These are phyloP conservation scores for Lippia alba DNA, from an alignment of 305 asterid species.

Conservation along the genomic window DNA sequence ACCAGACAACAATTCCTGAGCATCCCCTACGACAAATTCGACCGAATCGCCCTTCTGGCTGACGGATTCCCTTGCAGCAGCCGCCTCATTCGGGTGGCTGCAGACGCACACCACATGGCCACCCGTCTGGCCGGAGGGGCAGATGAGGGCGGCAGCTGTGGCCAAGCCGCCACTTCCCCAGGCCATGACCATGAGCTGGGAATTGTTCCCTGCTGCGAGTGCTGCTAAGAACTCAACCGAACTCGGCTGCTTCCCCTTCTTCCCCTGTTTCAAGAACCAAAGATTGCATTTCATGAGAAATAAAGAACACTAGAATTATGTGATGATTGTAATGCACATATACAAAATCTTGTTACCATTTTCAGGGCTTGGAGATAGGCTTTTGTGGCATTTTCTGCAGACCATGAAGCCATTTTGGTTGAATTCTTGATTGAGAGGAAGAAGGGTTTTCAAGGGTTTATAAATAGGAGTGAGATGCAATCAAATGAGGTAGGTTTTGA, in stretches of 20 bases:
- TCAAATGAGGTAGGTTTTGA: neutral
- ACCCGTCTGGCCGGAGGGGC: neutral
- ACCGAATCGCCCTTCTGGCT: neutral
- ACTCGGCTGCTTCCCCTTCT: constrained; percentile 2
- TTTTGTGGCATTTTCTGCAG: constrained; percentile 11
- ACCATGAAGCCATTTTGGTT: neutral
- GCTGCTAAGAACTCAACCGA: constrained; percentile 6
- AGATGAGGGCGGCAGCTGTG: neutral
- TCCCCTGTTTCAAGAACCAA: neutral
- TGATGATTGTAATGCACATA: no score
- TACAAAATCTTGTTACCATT: neutral
- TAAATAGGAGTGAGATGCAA: neutral
- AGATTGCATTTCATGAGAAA: no score
- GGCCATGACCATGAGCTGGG: constrained; percentile 17
- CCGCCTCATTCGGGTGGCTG: neutral
- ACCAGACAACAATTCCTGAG: neutral
- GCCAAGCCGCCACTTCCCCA: neutral
- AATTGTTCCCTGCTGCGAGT: constrained; percentile 11
- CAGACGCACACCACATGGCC: neutral
- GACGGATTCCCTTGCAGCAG: neutral
- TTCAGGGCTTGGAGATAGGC: constrained; percentile 17
- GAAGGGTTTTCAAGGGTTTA: neutral
- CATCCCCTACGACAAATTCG: neutral
- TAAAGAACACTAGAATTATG: no score
- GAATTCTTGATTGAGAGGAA: neutral